A percentile compares a stretch with the other conserved stretches of the same genome.
Conservation (phyloP, 2,329 filamentous ascomycete species). For the Aspergillus calidoustus region DNA sequence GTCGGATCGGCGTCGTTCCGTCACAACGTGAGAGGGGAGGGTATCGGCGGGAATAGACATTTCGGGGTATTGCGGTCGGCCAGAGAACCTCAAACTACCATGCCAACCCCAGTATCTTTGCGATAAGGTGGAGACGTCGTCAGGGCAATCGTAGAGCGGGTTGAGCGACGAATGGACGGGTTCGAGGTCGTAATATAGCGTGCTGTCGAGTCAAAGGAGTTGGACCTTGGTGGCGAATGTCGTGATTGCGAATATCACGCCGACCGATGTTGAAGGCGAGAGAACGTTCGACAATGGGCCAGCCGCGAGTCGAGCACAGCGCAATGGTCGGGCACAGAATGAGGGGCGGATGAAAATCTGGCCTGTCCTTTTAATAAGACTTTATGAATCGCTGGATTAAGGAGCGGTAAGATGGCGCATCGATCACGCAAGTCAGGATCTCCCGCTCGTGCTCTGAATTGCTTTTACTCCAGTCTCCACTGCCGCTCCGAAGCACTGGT, state of each 20-base stretch:
- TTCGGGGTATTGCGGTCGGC: conserved; percentile 1
- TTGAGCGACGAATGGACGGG: neutral
- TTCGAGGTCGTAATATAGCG: neutral
- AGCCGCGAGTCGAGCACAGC: neutral
- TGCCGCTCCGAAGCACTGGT: conserved; percentile 8
- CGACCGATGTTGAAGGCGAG: neutral
- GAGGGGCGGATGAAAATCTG: conserved; percentile 1
- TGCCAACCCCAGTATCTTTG: neutral
- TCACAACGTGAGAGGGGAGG: conserved; percentile 1
- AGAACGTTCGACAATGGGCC: neutral
- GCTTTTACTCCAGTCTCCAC: conserved; percentile 1
- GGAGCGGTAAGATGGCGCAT: conserved; percentile 11
- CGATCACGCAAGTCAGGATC: conserved; percentile 27
- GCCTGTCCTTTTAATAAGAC: conserved; percentile 2
- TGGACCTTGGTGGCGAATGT: conserved; percentile 8
- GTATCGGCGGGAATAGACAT: conserved; percentile 2
- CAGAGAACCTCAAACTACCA: neutral
- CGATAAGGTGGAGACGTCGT: neutral
- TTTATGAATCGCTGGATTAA: neutral
- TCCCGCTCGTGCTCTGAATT: conserved; percentile 18
- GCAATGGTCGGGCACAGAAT: neutral
- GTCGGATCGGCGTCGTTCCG: conserved; percentile 9
- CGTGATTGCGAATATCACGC: neutral
- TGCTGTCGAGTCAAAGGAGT: neutral
- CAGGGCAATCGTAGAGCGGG: neutral